phyloP scores from a whole-genome alignment of 2,329 filamentous ascomycete species.

The Bipolaris victoriae region DNA sequence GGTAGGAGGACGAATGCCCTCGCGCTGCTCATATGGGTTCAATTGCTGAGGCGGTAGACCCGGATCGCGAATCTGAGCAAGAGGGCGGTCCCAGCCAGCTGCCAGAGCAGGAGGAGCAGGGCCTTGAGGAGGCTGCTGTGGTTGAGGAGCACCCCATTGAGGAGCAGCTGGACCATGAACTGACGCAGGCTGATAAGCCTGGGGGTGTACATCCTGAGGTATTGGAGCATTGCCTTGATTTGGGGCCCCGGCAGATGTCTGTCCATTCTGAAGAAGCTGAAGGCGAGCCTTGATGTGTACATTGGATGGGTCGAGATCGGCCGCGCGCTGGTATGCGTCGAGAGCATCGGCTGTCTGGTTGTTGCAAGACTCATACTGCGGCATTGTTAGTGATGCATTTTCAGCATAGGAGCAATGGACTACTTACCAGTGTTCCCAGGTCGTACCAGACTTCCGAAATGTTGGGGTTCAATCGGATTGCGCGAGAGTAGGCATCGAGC shows the following conservation, averaged over 20 bases:
- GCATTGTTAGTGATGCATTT: conserved; percentile 23
- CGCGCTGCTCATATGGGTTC: conserved; percentile 82
- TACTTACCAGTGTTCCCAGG: conserved; percentile 86
- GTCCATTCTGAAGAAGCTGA: conserved; percentile 83
- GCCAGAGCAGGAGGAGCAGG: conserved; percentile 64
- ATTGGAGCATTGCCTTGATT: conserved; percentile 80
- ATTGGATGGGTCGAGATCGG: conserved; percentile 90
- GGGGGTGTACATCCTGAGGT: conserved; percentile 93
- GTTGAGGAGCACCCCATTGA: conserved; percentile 83
- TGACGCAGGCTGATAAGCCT: conserved; percentile 84
- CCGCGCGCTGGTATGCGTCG: conserved; percentile 92
- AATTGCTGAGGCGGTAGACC: conserved; percentile 71
- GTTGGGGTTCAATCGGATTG: conserved; percentile 94
- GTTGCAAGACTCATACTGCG: conserved; percentile 95
- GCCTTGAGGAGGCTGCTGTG: conserved; percentile 67
- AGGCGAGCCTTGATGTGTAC: conserved; percentile 95
- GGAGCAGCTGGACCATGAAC: conserved; percentile 84
- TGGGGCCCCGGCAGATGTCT: conserved; percentile 69
- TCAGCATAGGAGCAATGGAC: not conserved
- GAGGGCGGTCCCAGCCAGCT: conserved; percentile 65
- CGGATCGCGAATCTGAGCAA: conserved; percentile 76
- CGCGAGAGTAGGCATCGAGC: conserved; percentile 94
- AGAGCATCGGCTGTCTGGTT: conserved; percentile 97
- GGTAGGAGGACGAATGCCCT: conserved; percentile 71
- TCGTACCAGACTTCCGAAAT: conserved; percentile 99